phyloP scores from a whole-genome alignment of 2,329 filamentous ascomycete species.

The Alternaria consortialis region DNA sequence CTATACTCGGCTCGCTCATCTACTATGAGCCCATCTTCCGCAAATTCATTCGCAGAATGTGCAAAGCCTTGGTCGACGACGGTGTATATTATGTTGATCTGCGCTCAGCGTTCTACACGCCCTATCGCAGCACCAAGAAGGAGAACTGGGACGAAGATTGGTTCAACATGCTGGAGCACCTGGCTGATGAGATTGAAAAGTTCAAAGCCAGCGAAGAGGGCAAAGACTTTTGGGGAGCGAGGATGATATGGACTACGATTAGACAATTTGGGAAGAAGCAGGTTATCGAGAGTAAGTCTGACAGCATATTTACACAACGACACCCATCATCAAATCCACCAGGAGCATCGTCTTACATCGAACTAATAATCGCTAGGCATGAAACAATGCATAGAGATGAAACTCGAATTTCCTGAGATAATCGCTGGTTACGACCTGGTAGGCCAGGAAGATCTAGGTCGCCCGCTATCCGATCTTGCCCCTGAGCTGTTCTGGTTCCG shows the following conservation, averaged over 20 bases:
- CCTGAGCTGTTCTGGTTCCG: slow-evolving; percentile 94
- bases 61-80: slow-evolving; percentile 77
- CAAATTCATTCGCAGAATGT: slow-evolving; percentile 74
- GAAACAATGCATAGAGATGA: slow-evolving; percentile 86
- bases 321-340: neutral
- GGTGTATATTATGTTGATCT: slow-evolving; percentile 87
- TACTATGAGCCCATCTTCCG: slow-evolving; percentile 93
- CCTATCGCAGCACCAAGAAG: slow-evolving; percentile 71
- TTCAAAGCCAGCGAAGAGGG: slow-evolving; percentile 79
- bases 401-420: slow-evolving; percentile 78
- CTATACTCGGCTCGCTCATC: slow-evolving; percentile 75
- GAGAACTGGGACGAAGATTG: slow-evolving; percentile 74
- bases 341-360: neutral
- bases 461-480: slow-evolving; percentile 77
- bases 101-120: slow-evolving; percentile 75
- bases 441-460: slow-evolving; percentile 83
- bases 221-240: slow-evolving; percentile 81
- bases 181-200: slow-evolving; percentile 78
- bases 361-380: slow-evolving; percentile 60
- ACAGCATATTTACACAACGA: neutral
- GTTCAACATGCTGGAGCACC: slow-evolving; percentile 72
- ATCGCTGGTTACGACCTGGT: slow-evolving; percentile 91
- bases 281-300: slow-evolving; percentile 69
- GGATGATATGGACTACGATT: slow-evolving; percentile 84
- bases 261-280: slow-evolving; percentile 69